Conservation (phyloP, 495 filamentous ascomycete species). For the Neurospora sublineolata region DNA sequence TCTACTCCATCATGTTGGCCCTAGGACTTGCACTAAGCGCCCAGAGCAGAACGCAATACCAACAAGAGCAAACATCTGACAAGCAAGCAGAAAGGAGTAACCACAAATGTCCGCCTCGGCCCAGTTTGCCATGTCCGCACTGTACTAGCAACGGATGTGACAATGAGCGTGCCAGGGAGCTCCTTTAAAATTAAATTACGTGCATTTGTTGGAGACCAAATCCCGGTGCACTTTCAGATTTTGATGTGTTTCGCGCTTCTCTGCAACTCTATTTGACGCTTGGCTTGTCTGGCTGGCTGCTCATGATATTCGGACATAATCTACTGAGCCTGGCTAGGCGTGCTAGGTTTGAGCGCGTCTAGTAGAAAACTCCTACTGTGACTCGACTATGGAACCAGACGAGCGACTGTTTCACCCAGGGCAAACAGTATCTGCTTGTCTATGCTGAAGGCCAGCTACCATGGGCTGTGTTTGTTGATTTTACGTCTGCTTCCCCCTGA, state of each 20-base stretch:
- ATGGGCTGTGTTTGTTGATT: not conserved
- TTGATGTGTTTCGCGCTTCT: not conserved
- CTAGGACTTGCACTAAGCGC: not conserved
- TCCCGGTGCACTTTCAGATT: not conserved
- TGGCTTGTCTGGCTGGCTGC: not conserved
- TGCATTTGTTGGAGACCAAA: not conserved
- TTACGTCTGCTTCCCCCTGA: not conserved
- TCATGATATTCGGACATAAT: not conserved
- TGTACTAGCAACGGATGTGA: not conserved
- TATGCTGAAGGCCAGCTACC: not conserved
- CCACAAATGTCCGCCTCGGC: not conserved
- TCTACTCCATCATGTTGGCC: not conserved
- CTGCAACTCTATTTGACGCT: not conserved
- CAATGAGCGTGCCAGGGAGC: not conserved
- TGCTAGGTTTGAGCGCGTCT: not conserved
- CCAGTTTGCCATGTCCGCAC: not conserved
- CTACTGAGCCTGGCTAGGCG: not conserved
- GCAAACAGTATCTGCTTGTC: not conserved
- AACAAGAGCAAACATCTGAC: not conserved
- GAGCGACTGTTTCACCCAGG: not conserved
- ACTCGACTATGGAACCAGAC: not conserved
- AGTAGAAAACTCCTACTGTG: not conserved
- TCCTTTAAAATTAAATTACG: not conserved
- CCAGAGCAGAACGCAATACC: not conserved
- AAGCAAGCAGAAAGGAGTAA: not conserved